Evolutionary conservation across 2,329 filamentous ascomycete species (phyloP).

Genomic region (Neofusicoccum laricinum): DNA sequence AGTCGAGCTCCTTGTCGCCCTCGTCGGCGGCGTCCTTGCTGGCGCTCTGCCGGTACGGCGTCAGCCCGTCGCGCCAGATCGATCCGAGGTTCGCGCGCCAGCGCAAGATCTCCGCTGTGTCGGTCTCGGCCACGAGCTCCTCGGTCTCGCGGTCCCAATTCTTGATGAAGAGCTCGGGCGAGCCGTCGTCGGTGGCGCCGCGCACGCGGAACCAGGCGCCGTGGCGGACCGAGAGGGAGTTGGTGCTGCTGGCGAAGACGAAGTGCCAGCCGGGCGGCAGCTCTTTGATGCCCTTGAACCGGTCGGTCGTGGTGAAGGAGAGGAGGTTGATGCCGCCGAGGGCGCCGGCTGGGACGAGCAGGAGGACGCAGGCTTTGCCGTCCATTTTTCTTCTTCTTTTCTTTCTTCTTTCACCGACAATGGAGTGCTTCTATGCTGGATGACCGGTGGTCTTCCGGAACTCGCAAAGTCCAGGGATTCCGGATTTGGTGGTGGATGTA

Average conservation of each 20-base stretch:
- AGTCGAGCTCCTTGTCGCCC: slow-evolving; percentile 49
- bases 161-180: slow-evolving; percentile 50
- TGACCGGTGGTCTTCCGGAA: neutral
- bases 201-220: slow-evolving; percentile 60
- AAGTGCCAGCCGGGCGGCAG: slow-evolving; percentile 60
- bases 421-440: neutral
- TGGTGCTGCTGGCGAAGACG: slow-evolving; percentile 58
- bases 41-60: slow-evolving; percentile 46
- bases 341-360: slow-evolving; percentile 45
- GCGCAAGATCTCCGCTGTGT: slow-evolving; percentile 43
- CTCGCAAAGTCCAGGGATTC: too few relatives aligned
- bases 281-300: slow-evolving; percentile 60
- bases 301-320: slow-evolving; percentile 60
- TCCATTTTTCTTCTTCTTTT: neutral
- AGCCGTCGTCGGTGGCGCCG: slow-evolving; percentile 23
- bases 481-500: too few relatives aligned
- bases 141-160: slow-evolving; percentile 53
- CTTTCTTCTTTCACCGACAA: neutral
- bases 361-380: slow-evolving; percentile 24
- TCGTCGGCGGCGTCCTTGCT: slow-evolving; percentile 27
- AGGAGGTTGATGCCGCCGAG: slow-evolving; percentile 56
- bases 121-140: slow-evolving; percentile 43
- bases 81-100: slow-evolving; percentile 56
- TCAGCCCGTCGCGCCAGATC: slow-evolving; percentile 54
- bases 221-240: slow-evolving; percentile 58